Percentiles rank a stretch among this genome's conserved stretches.
Conservation (phyloP, 208 protist species). For the Leptomonas pyrrhocoris region DNA sequence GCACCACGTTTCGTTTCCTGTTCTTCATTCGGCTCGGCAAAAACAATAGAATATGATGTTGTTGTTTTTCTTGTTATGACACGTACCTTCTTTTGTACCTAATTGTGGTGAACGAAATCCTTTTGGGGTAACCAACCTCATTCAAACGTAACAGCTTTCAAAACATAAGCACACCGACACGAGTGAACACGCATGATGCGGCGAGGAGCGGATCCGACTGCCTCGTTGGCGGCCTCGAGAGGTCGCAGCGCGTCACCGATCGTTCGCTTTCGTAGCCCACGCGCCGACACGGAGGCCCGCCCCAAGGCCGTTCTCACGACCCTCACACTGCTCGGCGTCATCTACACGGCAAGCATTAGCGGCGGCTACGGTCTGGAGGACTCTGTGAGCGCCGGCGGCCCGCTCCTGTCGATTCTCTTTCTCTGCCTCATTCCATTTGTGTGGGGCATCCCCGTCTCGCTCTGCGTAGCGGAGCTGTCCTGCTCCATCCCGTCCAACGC, state of each 20-base stretch:
- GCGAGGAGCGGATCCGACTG: background rate
- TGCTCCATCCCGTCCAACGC: constrained; percentile 90
- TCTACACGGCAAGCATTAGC: constrained; percentile 89
- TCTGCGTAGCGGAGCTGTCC: constrained; percentile 89
- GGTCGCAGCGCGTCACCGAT: constrained; percentile 57
- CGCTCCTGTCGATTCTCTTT: constrained; percentile 85
- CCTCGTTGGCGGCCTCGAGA: constrained; percentile 17
- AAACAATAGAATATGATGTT: too few species aligned
- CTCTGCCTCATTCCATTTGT: constrained; percentile 85
- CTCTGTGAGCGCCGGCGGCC: constrained; percentile 85
- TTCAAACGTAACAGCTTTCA: too few species aligned
- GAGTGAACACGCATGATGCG: background rate
- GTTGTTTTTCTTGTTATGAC: too few species aligned
- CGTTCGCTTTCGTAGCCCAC: constrained; percentile 78
- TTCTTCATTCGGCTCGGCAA: too few species aligned
- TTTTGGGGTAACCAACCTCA: too few species aligned
- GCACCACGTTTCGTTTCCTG: too few species aligned
- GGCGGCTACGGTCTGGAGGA: constrained; percentile 89
- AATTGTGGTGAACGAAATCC: too few species aligned
- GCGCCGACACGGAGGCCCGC: constrained; percentile 27
- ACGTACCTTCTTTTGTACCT: too few species aligned
- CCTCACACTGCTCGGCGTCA: constrained; percentile 88
- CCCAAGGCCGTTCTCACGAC: constrained; percentile 84
- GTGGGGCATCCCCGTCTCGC: constrained; percentile 87
- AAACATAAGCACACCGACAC: too few species aligned